Evolutionary conservation across 306 rosid genomes (phyloP).

Genomic region (Acacia crassicarpa): DNA sequence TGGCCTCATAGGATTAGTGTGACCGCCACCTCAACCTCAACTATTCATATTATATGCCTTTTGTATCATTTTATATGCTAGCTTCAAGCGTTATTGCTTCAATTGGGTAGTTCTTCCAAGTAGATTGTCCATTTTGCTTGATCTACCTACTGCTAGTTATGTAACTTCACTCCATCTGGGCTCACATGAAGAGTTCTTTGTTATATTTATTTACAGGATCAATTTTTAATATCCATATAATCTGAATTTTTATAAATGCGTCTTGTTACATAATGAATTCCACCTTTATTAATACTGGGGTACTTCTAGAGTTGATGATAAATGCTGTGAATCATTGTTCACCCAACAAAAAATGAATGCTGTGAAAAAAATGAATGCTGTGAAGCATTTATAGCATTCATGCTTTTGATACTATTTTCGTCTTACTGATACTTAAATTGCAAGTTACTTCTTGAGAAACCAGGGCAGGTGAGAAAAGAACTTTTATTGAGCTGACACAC

Average conservation of each 20-base stretch:
- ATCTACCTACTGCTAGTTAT: neutral
- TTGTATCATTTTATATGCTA: neutral
- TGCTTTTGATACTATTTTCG: neutral
- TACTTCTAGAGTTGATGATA: neutral
- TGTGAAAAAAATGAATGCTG: neutral
- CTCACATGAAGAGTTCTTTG: neutral
- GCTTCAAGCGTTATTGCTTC: neutral
- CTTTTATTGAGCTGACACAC: neutral
- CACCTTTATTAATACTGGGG: neutral
- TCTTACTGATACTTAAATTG: neutral
- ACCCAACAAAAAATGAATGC: neutral
- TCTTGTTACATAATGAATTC: too few relatives aligned
- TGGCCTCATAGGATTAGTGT: too few relatives aligned
- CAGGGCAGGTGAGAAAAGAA: neutral
- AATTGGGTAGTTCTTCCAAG: neutral
- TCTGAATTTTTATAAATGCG: neutral
- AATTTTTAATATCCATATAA: neutral
- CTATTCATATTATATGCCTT: too few relatives aligned
- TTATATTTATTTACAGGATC: neutral
- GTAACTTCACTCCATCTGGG: neutral
- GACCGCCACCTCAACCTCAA: too few relatives aligned
- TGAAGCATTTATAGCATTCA: conserved; percentile 1
- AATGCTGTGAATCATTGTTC: neutral
- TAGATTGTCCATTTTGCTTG: neutral
- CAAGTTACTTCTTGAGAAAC: neutral